Percentiles rank a stretch among this genome's conserved stretches.
phyloP scores from a whole-genome alignment of 495 filamentous ascomycete species.

The Annulohypoxylon maeteangense region DNA sequence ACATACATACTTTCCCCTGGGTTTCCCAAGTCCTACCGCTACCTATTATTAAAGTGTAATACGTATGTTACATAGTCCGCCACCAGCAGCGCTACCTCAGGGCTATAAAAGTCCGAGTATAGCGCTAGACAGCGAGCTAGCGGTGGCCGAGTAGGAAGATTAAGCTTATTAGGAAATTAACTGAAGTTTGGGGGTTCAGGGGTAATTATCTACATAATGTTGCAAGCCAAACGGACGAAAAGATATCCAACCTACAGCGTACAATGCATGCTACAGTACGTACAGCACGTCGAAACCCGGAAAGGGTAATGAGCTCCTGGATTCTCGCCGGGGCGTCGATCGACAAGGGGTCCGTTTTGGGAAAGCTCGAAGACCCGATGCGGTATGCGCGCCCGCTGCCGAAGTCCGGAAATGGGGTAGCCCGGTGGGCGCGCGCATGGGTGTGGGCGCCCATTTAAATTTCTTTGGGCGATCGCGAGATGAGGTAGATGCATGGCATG shows the following conservation, averaged over 20 bases:
- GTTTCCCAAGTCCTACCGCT: not conserved
- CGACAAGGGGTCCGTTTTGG: slow-evolving; percentile 15
- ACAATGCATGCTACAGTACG: too few species aligned
- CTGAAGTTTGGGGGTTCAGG: slow-evolving; percentile 6
- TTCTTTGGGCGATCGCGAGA: not conserved
- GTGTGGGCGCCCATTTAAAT: not conserved
- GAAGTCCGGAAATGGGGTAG: slow-evolving; percentile 24
- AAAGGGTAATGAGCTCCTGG: slow-evolving; percentile 25
- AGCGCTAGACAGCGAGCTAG: not conserved
- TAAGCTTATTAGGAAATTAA: not conserved
- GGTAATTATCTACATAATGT: not conserved
- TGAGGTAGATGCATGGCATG: not conserved
- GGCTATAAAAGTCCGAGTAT: not conserved
- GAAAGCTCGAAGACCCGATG: slow-evolving; percentile 16
- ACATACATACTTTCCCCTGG: not conserved
- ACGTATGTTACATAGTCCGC: not conserved
- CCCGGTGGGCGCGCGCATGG: slow-evolving; percentile 6
- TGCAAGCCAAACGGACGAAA: not conserved
- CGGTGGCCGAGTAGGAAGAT: not conserved
- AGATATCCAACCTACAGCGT: too few species aligned
- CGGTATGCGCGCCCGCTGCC: slow-evolving; percentile 20
- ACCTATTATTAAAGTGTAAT: not conserved
- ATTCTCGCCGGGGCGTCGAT: slow-evolving; percentile 16
- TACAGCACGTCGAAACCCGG: slow-evolving; percentile 21
- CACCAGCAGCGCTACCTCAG: not conserved